Conservation (phyloP, 768 basidiomycete genomes). For the Lentinula lateritia region DNA sequence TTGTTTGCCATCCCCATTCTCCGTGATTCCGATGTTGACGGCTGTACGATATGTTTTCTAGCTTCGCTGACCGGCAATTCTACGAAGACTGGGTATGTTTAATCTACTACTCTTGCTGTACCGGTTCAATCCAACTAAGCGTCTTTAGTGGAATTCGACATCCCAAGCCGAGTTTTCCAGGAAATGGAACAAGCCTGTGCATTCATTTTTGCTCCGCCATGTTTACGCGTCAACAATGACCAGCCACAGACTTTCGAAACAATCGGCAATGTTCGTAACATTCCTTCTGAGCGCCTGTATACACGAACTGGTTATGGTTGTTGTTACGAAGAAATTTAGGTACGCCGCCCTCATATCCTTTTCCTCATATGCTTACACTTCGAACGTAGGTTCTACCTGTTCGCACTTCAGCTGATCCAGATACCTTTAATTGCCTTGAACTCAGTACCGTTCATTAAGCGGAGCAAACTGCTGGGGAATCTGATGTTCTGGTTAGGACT, state of each 20-base stretch:
- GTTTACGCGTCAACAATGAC: conserved; percentile 89
- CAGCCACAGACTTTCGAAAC: conserved; percentile 67
- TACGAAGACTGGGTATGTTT: conserved; percentile 88
- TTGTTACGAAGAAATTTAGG: conserved; percentile 92
- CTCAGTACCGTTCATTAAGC: conserved; percentile 68
- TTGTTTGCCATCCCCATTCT: background rate
- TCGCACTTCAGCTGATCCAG: conserved; percentile 63
- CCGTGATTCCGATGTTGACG: conserved; percentile 1
- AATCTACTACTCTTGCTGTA: background rate
- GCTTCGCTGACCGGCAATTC: conserved; percentile 96
- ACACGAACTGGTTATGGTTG: conserved; percentile 95
- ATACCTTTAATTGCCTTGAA: conserved; percentile 86
- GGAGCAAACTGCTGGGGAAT: conserved; percentile 78
- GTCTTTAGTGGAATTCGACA: conserved; percentile 82
- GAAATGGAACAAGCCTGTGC: conserved; percentile 98
- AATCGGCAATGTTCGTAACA: conserved; percentile 86
- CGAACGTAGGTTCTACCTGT: conserved; percentile 35
- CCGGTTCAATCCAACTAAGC: background rate
- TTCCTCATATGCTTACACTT: background rate
- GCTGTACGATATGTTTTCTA: conserved; percentile 19
- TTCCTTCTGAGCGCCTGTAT: conserved; percentile 86
- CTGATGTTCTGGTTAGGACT: conserved; percentile 93
- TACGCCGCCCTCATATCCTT: conserved; percentile 43
- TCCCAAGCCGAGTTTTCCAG: conserved; percentile 97
- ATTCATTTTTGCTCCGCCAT: conserved; percentile 89